Conservation (phyloP, 2,329 filamentous ascomycete species). For the Alternaria viburni region DNA sequence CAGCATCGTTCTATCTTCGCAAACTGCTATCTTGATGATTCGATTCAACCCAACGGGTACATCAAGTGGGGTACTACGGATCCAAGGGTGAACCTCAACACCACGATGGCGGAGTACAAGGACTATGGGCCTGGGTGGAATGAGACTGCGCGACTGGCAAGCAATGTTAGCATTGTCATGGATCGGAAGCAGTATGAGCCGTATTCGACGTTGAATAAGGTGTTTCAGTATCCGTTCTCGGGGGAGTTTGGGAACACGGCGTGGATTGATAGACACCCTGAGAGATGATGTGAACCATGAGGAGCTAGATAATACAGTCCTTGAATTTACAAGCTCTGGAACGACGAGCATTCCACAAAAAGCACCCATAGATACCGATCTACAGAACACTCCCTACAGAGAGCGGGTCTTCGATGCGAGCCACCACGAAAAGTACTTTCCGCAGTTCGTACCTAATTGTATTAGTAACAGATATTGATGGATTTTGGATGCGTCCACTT, state of each 20-base stretch:
- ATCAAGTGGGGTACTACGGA: slow-evolving; percentile 58
- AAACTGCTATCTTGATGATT: slow-evolving; percentile 61
- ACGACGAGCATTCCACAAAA: too few relatives aligned
- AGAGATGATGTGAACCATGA: not conserved
- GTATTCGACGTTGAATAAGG: slow-evolving; percentile 31
- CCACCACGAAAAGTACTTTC: too few relatives aligned
- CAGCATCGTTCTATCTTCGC: slow-evolving; percentile 65
- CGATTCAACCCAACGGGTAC: slow-evolving; percentile 62
- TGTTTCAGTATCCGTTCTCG: slow-evolving; percentile 44
- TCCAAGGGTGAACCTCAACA: slow-evolving; percentile 49
- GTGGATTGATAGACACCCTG: slow-evolving; percentile 55
- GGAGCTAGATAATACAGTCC: too few relatives aligned
- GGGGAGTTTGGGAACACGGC: slow-evolving; percentile 54
- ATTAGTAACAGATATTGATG: too few relatives aligned
- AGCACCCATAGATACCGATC: too few relatives aligned
- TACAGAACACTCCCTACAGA: too few relatives aligned
- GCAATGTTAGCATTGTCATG: slow-evolving; percentile 57
- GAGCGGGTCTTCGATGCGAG: too few relatives aligned
- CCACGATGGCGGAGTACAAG: slow-evolving; percentile 64
- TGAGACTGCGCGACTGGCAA: slow-evolving; percentile 51
- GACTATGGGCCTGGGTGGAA: slow-evolving; percentile 63
- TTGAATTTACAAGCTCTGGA: too few relatives aligned
- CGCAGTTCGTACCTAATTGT: too few relatives aligned
- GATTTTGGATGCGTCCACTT: too few relatives aligned
- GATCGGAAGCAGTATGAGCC: slow-evolving; percentile 40